Evolutionary conservation across 352 stramenopile genomes (phyloP), one percentile per base, ranked within the genome.

Genomic region (Pythium rhizo-oryzae): DNA sequence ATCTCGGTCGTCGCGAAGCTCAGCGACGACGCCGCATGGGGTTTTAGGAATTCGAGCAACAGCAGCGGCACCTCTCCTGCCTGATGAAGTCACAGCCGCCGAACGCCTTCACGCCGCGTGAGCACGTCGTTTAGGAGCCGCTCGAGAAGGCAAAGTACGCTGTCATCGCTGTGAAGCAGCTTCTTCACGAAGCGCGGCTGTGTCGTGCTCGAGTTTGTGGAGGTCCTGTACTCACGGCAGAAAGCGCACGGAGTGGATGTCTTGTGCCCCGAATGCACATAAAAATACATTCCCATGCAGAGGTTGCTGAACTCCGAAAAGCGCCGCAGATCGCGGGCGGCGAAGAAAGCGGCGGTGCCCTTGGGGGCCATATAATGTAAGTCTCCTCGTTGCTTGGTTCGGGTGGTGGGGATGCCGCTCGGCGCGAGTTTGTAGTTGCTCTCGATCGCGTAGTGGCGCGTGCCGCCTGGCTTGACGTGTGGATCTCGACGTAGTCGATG

Each of bases 231-330:
- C 8, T 21, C 21, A 1, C 16, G 33, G 47, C 63, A 70, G 33
- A 70, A 70, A 9, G 21, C 35, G 41, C 63, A 70, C 5, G 63
- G 41, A 9, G 19, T 18, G 1, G 15, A 44, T 0, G n/a, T 25
- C 8, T 58, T 44, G 39, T 70, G 63, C 35, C 63, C 63, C 54
- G 53, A 35, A 47, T 64, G 63, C 1, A 54, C 47, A 41, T 70
- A 54, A 37, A 59, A 70, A 25, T 70, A 70, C 53, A 70, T 63
- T 54, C 64, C 63, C 50, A 65, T 28, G 25, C 47, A 62, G 18
- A 71, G 21, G 37, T 71, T 65, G 55, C 21, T 59, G 41, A 71
- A 71, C 35, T 71, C 64, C 49, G 55, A 71, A 49, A 71, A 71
- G 43, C 64, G 56, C 16, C 55, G 47, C 15, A 63, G 56, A 13